Evolutionary conservation across 345 rosid genomes (phyloP).

Genomic region (Acer saccharum): DNA sequence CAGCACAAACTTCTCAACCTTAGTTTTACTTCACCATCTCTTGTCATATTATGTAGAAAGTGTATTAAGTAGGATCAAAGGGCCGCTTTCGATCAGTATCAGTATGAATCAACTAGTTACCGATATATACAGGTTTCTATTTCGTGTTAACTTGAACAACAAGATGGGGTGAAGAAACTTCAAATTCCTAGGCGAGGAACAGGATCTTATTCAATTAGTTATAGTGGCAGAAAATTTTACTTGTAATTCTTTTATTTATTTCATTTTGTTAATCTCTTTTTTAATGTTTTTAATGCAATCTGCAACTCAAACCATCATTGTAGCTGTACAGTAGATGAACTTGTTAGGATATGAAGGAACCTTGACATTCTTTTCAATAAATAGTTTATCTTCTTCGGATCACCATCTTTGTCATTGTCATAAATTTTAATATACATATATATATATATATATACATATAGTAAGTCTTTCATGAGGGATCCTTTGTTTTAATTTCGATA

Average conservation of each 20-base stretch:
- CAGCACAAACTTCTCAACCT: constrained; percentile 29
- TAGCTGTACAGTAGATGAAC: constrained; percentile 26
- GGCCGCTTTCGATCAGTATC: constrained; percentile 2
- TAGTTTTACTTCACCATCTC: constrained; percentile 14
- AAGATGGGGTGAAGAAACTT: not conserved
- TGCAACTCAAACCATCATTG: not conserved
- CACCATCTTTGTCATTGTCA: not conserved
- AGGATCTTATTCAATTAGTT: not conserved
- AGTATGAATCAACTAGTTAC: not conserved
- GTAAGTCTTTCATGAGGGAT: too few relatives aligned
- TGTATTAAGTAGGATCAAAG: constrained; percentile 10
- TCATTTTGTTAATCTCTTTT: not conserved
- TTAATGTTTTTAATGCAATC: constrained; percentile 8
- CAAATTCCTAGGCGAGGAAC: not conserved
- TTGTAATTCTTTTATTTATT: constrained; percentile 10
- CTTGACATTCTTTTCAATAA: not conserved
- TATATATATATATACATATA: too few relatives aligned
- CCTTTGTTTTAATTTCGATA: too few relatives aligned
- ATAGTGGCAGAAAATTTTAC: not conserved
- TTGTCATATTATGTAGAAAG: constrained; percentile 14
- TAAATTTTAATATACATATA: too few relatives aligned
- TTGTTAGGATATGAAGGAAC: constrained; percentile 1
- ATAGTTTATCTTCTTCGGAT: not conserved
- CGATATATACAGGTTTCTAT: not conserved
- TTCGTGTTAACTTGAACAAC: not conserved